Evolutionary conservation across 2,329 filamentous ascomycete genomes (phyloP).

Genomic region (Hypomyces rosellus): DNA sequence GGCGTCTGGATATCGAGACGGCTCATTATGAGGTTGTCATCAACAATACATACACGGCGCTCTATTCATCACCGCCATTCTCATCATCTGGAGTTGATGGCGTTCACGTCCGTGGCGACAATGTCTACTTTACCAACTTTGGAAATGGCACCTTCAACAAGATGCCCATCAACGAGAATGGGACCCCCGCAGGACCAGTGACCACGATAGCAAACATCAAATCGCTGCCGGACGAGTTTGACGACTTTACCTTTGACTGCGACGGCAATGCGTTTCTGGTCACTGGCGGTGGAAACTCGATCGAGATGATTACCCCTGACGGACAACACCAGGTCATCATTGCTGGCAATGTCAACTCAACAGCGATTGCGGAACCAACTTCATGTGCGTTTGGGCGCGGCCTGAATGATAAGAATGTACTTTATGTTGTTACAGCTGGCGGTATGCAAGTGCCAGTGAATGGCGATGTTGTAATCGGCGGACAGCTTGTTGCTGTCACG

Average conservation of each 20-base stretch:
- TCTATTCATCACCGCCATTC: constrained; percentile 9
- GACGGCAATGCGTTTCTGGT: constrained; percentile 16
- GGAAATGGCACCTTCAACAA: constrained; percentile 16
- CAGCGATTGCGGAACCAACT: constrained; percentile 11
- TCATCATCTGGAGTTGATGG: constrained; percentile 18
- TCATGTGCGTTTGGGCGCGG: constrained; percentile 11
- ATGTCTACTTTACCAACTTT: constrained; percentile 23
- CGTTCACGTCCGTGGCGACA: constrained; percentile 17
- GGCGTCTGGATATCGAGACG: constrained; percentile 16
- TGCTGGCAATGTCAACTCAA: constrained; percentile 16
- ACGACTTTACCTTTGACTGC: constrained; percentile 19
- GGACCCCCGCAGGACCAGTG: constrained; percentile 11
- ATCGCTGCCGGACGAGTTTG: constrained; percentile 3
- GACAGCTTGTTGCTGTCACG: constrained; percentile 2
- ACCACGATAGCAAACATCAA: constrained; percentile 10
- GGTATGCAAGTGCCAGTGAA: constrained; percentile 2
- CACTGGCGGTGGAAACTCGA: constrained; percentile 14
- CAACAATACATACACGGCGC: constrained; percentile 18
- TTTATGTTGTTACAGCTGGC: constrained; percentile 9
- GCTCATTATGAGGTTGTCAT: constrained; percentile 18
- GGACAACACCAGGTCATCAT: constrained; percentile 12
- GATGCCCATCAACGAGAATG: constrained; percentile 14
- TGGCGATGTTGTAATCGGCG: neutral
- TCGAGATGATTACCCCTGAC: constrained; percentile 12
- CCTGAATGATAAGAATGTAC: constrained; percentile 1